These are phyloP conservation scores for Coemansia aciculifera DNA, from an alignment of 192 early-diverging fungal genomes.

Conservation along the genomic window DNA sequence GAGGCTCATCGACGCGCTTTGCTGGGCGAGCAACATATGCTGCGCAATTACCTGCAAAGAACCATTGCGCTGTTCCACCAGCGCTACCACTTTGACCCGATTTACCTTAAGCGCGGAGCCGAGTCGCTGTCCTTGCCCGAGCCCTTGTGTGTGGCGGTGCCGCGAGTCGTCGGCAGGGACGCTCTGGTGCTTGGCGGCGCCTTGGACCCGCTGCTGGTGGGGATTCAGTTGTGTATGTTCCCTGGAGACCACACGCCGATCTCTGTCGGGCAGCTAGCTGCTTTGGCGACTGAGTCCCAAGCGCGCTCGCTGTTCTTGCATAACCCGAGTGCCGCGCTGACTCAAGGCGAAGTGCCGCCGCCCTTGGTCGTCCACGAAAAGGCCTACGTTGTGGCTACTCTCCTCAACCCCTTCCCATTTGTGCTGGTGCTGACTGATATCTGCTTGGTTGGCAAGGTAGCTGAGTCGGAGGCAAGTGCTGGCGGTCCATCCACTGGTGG, in stretches of 20 bases:
- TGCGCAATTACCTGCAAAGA: conserved; percentile 34
- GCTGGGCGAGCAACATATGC: conserved; percentile 43
- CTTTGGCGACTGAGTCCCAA: neutral
- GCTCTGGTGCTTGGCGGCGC: conserved; percentile 26
- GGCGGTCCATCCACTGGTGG: neutral
- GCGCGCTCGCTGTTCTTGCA: conserved; percentile 41
- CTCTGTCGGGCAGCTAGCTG: neutral
- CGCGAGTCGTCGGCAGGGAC: conserved; percentile 34
- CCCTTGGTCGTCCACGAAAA: conserved; percentile 29
- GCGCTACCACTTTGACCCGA: conserved; percentile 21
- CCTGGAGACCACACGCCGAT: conserved; percentile 19
- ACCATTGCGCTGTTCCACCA: conserved; percentile 30
- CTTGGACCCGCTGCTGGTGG: conserved; percentile 31
- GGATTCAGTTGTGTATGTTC: conserved; percentile 36
- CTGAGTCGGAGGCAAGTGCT: neutral
- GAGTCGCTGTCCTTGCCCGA: neutral
- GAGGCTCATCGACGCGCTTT: conserved; percentile 23
- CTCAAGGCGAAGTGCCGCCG: conserved; percentile 25
- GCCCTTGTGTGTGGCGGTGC: conserved; percentile 3
- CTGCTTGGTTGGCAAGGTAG: conserved; percentile 4
- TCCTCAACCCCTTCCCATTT: conserved; percentile 51
- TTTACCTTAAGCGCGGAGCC: neutral
- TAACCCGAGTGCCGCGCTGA: conserved; percentile 41
- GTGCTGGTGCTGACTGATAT: conserved; percentile 35
- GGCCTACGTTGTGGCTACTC: conserved; percentile 37